phyloP scores from a whole-genome alignment of 768 basidiomycete species.

The Cubamyces sp. region DNA sequence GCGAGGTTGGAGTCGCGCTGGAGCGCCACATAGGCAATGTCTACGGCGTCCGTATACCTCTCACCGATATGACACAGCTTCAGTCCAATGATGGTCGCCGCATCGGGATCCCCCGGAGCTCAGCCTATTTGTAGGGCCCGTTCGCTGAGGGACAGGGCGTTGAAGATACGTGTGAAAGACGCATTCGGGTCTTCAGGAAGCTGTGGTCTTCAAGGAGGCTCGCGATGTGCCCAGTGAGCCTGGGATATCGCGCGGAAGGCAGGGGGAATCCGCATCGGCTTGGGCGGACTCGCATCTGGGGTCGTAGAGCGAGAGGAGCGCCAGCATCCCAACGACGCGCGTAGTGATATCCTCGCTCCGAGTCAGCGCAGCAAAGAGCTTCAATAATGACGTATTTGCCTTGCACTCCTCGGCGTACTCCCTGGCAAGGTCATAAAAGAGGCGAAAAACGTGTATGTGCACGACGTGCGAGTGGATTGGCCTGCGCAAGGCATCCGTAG shows the following conservation, averaged over 20 bases:
- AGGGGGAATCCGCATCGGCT: constrained; percentile 47
- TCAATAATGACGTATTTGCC: constrained; percentile 46
- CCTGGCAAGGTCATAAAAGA: constrained; percentile 48
- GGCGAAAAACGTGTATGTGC: constrained; percentile 53
- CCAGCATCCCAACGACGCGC: constrained; percentile 54
- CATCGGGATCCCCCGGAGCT: constrained; percentile 45
- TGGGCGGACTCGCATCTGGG: constrained; percentile 49
- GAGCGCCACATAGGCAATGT: constrained; percentile 48
- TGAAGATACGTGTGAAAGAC: constrained; percentile 49
- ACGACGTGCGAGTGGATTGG: constrained; percentile 46
- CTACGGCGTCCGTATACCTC: constrained; percentile 50
- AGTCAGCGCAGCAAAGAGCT: constrained; percentile 56
- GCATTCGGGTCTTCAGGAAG: constrained; percentile 38
- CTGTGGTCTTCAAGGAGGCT: constrained; percentile 50
- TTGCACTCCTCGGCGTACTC: constrained; percentile 50
- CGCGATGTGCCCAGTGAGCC: constrained; percentile 48
- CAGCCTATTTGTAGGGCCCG: constrained; percentile 45
- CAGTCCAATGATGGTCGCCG: constrained; percentile 65
- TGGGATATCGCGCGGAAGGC: constrained; percentile 61
- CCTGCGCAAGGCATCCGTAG: constrained; percentile 46
- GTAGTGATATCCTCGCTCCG: constrained; percentile 56
- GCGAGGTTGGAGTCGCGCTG: constrained; percentile 56
- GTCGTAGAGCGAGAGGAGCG: constrained; percentile 52
- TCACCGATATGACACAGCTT: constrained; percentile 55
- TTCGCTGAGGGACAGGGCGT: constrained; percentile 59